Percentiles rank a stretch among this genome's conserved stretches.
phyloP scores from a whole-genome alignment of 2,329 filamentous ascomycete species.

The Colletotrichum shisoi region DNA sequence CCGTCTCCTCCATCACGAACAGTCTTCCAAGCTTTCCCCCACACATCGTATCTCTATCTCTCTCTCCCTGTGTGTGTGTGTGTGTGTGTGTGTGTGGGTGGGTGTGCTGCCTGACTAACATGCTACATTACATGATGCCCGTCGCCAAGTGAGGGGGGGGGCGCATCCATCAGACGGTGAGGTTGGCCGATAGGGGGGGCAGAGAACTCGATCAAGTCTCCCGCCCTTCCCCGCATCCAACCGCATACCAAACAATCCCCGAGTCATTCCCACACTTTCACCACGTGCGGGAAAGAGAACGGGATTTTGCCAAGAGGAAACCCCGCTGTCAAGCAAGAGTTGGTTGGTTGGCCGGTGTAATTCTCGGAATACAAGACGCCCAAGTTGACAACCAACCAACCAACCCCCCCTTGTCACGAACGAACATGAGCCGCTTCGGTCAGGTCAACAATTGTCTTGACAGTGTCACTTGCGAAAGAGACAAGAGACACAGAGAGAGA shows the following conservation, averaged over 20 bases:
- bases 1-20: constrained; percentile 8
- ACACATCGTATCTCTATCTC: background rate
- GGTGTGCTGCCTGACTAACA: constrained; percentile 9
- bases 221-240: constrained; percentile 32
- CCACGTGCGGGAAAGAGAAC: background rate
- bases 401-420: constrained; percentile 28
- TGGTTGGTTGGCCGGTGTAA: constrained; percentile 12
- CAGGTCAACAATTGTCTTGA: background rate
- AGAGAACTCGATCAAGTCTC: constrained; percentile 30
- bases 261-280: constrained; percentile 20
- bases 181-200: constrained; percentile 19
- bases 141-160: constrained; percentile 36
- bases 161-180: constrained; percentile 14
- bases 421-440: background rate
- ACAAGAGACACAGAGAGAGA: background rate
- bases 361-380: constrained; percentile 19
- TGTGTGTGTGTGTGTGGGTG: background rate
- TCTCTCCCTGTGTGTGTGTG: background rate
- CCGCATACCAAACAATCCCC: constrained; percentile 5
- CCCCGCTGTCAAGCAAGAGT: constrained; percentile 8
- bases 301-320: constrained; percentile 10
- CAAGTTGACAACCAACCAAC: background rate
- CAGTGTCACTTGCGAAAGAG: constrained; percentile 21
- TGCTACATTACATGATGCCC: constrained; percentile 26
- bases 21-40: background rate